A percentile compares a stretch with the other conserved stretches of the same genome.
These are phyloP conservation scores for Ogataea trehaloabstinens DNA, from an alignment of 805 yeast species.

Conservation along the genomic window DNA sequence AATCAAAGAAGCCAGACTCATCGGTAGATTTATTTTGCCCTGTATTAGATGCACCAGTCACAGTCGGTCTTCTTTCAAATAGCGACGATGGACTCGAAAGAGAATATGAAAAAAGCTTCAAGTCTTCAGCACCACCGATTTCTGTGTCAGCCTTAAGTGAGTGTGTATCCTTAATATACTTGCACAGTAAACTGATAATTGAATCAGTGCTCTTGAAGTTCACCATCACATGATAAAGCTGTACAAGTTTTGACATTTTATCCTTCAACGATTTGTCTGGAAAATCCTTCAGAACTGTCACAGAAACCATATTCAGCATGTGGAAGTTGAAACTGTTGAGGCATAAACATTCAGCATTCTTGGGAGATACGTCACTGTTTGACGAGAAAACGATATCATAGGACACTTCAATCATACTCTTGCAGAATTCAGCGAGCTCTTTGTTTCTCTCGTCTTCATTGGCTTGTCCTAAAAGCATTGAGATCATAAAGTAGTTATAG, in stretches of 20 bases:
- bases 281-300: conserved; percentile 19
- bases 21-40: conserved; percentile 2
- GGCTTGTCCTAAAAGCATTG: conserved; percentile 18
- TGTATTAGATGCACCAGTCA: neutral
- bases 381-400: conserved; percentile 22
- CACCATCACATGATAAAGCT: conserved; percentile 25
- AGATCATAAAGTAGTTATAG: conserved; percentile 29
- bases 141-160: conserved; percentile 11
- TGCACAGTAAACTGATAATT: conserved; percentile 16
- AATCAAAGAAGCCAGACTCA: conserved; percentile 20
- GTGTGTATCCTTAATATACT: conserved; percentile 19
- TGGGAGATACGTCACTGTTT: conserved; percentile 18
- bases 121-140: conserved; percentile 19
- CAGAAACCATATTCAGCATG: conserved; percentile 26
- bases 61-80: conserved; percentile 20
- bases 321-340: conserved; percentile 34
- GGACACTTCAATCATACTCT: conserved; percentile 21
- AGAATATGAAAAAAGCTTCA: conserved; percentile 22
- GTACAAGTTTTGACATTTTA: conserved; percentile 18
- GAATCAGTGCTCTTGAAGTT: conserved; percentile 25
- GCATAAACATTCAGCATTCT: conserved; percentile 25
- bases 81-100: conserved; percentile 18
- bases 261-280: conserved; percentile 11
- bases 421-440: conserved; percentile 18
- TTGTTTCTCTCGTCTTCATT: conserved; percentile 3